A percentile compares a stretch with the other conserved stretches of the same genome.
These are phyloP conservation scores for Podosphaera aphanis DNA, from an alignment of 2,329 filamentous ascomycete species.

Conservation along the genomic window DNA sequence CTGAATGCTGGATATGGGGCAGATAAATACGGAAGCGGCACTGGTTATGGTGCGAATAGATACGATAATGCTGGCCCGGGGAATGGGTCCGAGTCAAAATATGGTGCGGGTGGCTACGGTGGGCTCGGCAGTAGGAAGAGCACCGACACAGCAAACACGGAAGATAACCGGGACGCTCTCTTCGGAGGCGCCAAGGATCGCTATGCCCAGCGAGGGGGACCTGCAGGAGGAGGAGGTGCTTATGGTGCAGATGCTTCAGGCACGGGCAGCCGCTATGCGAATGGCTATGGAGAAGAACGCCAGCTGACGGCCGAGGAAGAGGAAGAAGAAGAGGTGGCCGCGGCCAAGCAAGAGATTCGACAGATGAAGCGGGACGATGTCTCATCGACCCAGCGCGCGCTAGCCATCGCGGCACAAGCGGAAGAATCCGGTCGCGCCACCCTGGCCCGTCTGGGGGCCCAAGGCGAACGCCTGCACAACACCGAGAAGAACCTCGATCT, in stretches of 20 bases:
- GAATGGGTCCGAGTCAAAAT: too few species aligned
- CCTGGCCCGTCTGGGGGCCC: conserved; percentile 47
- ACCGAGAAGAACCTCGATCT: conserved; percentile 66
- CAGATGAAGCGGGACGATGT: conserved; percentile 60
- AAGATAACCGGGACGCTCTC: conserved; percentile 36
- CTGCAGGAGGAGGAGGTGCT: conserved; percentile 8
- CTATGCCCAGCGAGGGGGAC: conserved; percentile 11
- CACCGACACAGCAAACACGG: conserved; percentile 19
- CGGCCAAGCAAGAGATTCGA: conserved; percentile 50
- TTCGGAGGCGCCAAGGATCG: conserved; percentile 23
- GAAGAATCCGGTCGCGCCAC: conserved; percentile 50
- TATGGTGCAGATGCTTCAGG: too few species aligned
- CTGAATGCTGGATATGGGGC: conserved; percentile 26
- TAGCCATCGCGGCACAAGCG: conserved; percentile 42
- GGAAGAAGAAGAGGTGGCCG: conserved; percentile 49
- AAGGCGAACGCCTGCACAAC: conserved; percentile 62
- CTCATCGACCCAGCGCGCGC: conserved; percentile 44
- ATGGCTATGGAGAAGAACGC: conserved; percentile 41
- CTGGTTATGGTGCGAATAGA: conserved; percentile 8
- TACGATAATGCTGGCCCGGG: conserved; percentile 14
- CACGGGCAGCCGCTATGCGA: conserved; percentile 16
- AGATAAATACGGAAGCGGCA: conserved; percentile 23
- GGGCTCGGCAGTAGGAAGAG: conserved; percentile 27
- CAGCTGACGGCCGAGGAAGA: conserved; percentile 59
- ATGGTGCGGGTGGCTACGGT: conserved; percentile 35